Percentiles rank a stretch among this genome's conserved stretches.
Conservation (phyloP, 2,329 filamentous ascomycete species). For the Aspergillus tubingensis region DNA sequence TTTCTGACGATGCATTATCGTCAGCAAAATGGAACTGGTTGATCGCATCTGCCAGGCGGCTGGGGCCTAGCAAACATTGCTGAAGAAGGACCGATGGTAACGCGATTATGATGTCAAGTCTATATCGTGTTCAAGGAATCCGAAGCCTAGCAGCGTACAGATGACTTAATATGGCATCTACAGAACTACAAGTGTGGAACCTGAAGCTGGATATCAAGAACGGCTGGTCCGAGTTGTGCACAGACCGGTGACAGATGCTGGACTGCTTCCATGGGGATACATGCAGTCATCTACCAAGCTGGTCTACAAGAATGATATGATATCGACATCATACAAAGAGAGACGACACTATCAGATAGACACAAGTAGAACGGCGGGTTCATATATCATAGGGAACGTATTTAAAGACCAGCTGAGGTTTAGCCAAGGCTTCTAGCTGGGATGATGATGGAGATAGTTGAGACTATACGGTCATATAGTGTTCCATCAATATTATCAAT, state of each 20-base stretch:
- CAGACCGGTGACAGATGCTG: not conserved
- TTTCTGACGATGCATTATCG: not conserved
- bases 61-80: not conserved
- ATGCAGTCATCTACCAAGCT: not conserved
- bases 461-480: no score
- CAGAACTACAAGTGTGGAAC: not conserved
- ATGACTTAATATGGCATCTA: not conserved
- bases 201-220: not conserved
- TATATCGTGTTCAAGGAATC: not conserved
- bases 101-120: not conserved
- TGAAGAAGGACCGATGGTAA: not conserved
- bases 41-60: not conserved
- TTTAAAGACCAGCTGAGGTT: no score
- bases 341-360: not conserved
- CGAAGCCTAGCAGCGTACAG: not conserved
- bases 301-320: not conserved
- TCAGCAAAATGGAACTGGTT: not conserved
- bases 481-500: no score
- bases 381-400: no score
- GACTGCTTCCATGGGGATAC: not conserved
- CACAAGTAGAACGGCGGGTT: no score
- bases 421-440: no score
- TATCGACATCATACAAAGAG: not conserved
- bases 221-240: not conserved
- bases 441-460: no score